Conservation (phyloP, 345 rosid species). For the Melaleuca quinquenervia region DNA sequence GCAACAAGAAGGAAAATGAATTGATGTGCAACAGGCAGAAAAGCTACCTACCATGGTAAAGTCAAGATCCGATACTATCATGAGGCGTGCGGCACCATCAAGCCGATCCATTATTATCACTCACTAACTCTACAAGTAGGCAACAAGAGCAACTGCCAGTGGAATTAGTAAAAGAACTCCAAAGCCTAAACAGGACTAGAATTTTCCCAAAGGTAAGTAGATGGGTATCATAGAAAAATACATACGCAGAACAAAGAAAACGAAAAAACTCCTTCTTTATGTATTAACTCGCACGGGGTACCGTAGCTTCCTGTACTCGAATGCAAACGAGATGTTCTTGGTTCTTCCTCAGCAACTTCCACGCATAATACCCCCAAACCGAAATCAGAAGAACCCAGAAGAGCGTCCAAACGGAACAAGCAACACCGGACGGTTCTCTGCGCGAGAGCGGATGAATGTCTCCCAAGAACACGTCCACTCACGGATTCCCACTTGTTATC, state of each 20-base stretch:
- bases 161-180: neutral
- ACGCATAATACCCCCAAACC: neutral
- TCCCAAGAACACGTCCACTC: neutral
- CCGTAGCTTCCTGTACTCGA: neutral
- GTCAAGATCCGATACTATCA: constrained; percentile 88
- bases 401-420: neutral
- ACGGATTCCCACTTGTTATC: neutral
- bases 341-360: neutral
- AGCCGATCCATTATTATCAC: constrained; percentile 39
- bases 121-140: neutral
- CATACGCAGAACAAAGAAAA: neutral
- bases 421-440: neutral
- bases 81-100: constrained; percentile 48
- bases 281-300: neutral
- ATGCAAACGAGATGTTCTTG: neutral
- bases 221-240: neutral
- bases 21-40: neutral
- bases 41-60: constrained; percentile 46
- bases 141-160: neutral
- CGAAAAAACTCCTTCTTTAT: neutral
- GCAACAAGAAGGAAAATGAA: neutral
- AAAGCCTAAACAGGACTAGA: neutral
- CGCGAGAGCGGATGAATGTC: neutral
- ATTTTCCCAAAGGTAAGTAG: neutral
- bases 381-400: neutral